Evolutionary conservation across 1,284 basidiomycete genomes (phyloP).

Genomic region (Cystobasidium sp.): DNA sequence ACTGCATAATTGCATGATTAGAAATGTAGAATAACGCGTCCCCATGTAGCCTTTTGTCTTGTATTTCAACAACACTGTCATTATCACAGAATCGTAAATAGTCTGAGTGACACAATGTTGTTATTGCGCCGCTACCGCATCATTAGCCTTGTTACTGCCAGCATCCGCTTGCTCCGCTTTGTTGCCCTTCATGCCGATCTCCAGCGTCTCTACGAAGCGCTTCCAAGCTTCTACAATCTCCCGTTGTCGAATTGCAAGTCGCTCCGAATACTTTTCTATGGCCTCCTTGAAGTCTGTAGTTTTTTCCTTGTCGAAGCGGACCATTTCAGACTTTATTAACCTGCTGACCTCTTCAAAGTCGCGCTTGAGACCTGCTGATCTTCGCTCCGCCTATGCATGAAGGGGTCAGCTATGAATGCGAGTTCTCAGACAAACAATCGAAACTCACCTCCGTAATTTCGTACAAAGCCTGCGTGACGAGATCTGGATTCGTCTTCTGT

Average conservation of each 20-base stretch:
- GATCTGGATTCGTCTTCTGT: constrained; percentile 70
- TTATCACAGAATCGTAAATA: neutral
- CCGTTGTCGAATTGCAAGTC: constrained; percentile 79
- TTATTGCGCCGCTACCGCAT: neutral
- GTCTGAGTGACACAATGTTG: neutral
- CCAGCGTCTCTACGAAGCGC: constrained; percentile 34
- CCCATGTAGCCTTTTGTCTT: neutral
- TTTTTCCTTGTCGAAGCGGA: constrained; percentile 90
- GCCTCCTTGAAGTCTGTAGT: constrained; percentile 83
- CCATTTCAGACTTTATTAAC: constrained; percentile 84
- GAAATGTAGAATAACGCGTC: neutral
- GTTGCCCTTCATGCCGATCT: constrained; percentile 20
- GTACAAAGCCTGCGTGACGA: constrained; percentile 69
- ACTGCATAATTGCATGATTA: neutral
- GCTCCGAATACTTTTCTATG: constrained; percentile 75
- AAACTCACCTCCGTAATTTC: constrained; percentile 74
- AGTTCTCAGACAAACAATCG: neutral
- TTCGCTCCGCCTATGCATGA: constrained; percentile 76
- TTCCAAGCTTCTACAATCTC: constrained; percentile 62
- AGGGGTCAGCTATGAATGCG: neutral
- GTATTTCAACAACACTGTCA: neutral
- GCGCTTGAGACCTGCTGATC: constrained; percentile 74
- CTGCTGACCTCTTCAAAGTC: constrained; percentile 87
- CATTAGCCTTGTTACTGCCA: neutral
- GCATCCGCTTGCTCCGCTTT: constrained; percentile 6